A percentile compares a stretch with the other conserved stretches of the same genome.
These are phyloP conservation scores for Neurospora hispaniola DNA, from an alignment of 495 filamentous ascomycete genomes.

Conservation along the genomic window DNA sequence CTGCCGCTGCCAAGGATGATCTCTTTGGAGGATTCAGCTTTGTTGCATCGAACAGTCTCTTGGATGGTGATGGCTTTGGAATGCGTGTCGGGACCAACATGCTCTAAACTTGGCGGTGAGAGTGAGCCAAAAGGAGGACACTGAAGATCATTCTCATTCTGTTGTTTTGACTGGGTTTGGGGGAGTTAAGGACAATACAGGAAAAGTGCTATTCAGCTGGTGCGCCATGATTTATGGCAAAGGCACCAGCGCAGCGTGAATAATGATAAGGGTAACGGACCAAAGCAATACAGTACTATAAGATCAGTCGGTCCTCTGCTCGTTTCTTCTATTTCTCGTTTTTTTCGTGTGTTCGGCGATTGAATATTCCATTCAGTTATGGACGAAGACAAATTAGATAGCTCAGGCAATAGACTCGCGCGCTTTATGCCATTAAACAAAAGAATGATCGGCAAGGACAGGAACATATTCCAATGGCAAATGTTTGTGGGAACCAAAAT, in stretches of 20 bases:
- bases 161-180: background rate
- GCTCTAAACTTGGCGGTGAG: background rate
- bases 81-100: constrained; percentile 1
- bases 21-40: constrained; percentile 94
- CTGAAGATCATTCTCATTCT: background rate
- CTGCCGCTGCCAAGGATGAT: constrained; percentile 41
- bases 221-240: background rate
- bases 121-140: background rate
- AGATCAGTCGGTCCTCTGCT: background rate
- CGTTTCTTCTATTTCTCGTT: background rate
- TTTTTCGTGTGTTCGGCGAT: background rate
- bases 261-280: background rate
- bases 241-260: background rate
- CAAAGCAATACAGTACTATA: background rate
- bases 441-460: background rate
- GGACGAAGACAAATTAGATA: background rate
- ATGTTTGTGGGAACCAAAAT: background rate
- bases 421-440: background rate
- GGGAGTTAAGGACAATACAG: background rate
- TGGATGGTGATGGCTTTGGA: constrained; percentile 46
- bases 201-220: background rate
- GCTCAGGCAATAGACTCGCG: background rate
- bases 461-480: background rate
- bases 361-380: background rate
- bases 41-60: constrained; percentile 77